Base-by-base conservation (phyloP, 2,329 filamentous ascomycete genomes). In the Fusarium buxicola region DNA sequence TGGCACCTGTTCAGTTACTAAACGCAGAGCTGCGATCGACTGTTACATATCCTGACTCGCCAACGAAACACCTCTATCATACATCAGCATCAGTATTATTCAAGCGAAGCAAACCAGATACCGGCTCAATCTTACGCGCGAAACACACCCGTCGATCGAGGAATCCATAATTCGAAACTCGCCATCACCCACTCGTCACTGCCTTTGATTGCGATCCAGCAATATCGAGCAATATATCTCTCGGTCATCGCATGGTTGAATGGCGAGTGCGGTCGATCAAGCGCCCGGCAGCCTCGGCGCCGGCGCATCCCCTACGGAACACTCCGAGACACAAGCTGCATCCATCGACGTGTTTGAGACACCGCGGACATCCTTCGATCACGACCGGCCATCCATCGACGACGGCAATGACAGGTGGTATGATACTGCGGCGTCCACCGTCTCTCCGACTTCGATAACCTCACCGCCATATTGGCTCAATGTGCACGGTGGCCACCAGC, bases 381-480 rank as follows among this genome's bases (percentile, higher is more conserved):
- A 65, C 35, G 45, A 60, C 40, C 57, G 55, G 21, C 15, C 34
- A 30, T 38, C 36, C 47, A 48, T 57, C 27, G 55, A 53, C 34
- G 57, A 54, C 24, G 46, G 34, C 45, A 66, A 63, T 32, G 38
- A 53, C 35, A 56, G 10, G 41, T 28, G 35, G 34, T 59, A 67
- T 47, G 62, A 70, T 25, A 47, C 66, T 25, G 40, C 62, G 30
- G 69, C 72, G 5, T 69, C 69, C 8, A 66, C 62, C 10, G 52
- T 71, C 27, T 73, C 74, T 4, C 63, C 68, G 11, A 65, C 55
- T 53, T 72, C 77, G 9, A 60, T 76, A 21, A 76, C 70, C 3
- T 75, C 77, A 15, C 81, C 81, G 16, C 80, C 80, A 6, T 83
- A 82, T 69, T 83, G 81, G 81, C 65, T 70, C 41, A 76, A 74